phyloP scores from a whole-genome alignment of 306 rosid species.

The Argentina anserina region DNA sequence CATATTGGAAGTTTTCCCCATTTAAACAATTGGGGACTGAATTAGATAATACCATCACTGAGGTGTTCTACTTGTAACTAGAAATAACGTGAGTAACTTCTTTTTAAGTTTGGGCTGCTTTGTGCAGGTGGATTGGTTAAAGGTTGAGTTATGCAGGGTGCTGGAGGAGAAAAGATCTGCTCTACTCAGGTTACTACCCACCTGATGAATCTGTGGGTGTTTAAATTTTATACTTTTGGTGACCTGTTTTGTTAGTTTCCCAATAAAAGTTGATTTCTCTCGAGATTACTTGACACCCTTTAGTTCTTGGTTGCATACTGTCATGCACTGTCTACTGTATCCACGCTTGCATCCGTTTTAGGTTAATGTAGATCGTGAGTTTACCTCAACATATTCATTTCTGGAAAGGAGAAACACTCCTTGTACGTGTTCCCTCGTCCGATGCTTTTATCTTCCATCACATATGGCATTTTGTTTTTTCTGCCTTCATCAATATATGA shows the following conservation, averaged over 20 bases:
- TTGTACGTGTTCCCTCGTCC: constrained; percentile 1
- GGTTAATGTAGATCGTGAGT: constrained; percentile 16
- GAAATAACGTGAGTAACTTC: constrained; percentile 19
- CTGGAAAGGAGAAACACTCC: not conserved
- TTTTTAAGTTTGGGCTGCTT: constrained; percentile 40
- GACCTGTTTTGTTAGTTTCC: not conserved
- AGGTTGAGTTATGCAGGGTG: constrained; percentile 85
- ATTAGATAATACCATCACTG: not conserved
- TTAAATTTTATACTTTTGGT: constrained; percentile 14
- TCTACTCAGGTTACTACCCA: constrained; percentile 58
- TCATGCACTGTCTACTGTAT: constrained; percentile 16
- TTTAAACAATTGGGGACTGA: not conserved
- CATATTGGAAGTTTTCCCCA: not conserved
- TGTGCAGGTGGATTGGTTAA: constrained; percentile 88
- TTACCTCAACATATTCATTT: not conserved
- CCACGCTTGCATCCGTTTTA: constrained; percentile 2
- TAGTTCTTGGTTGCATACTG: not conserved
- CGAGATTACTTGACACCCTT: not conserved
- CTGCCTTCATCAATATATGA: constrained; percentile 23
- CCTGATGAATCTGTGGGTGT: constrained; percentile 6
- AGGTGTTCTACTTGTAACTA: constrained; percentile 18
- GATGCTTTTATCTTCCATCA: constrained; percentile 12
- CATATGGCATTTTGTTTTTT: constrained; percentile 3
- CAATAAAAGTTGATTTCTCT: not conserved
- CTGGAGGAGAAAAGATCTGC: constrained; percentile 95